These are phyloP conservation scores for Passiflora organensis DNA, from an alignment of 345 rosid species.

Conservation along the genomic window DNA sequence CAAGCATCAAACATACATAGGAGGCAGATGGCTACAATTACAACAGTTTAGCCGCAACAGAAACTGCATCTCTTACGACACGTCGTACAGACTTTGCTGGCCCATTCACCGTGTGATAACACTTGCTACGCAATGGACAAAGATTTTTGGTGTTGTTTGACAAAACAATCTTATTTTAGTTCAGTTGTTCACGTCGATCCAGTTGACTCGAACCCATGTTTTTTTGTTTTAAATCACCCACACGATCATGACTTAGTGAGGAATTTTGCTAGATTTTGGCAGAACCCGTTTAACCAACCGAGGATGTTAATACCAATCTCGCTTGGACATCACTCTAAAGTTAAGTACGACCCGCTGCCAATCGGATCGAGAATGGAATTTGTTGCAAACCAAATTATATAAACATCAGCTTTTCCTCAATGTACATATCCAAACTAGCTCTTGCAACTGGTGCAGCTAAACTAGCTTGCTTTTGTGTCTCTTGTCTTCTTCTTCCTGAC, in stretches of 20 bases:
- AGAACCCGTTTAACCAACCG: slow-evolving; percentile 9
- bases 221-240: neutral
- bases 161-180: neutral
- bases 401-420: slow-evolving; percentile 6
- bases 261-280: neutral
- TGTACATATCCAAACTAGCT: slow-evolving; percentile 8
- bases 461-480: neutral
- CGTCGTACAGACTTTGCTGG: slow-evolving; percentile 2
- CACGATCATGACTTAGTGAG: neutral
- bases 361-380: slow-evolving; percentile 6
- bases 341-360: slow-evolving; percentile 16
- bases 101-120: neutral
- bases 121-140: neutral
- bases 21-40: slow-evolving; percentile 18
- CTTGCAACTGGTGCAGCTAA: neutral
- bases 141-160: neutral
- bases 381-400: slow-evolving; percentile 17
- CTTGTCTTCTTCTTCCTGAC: neutral
- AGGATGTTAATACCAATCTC: neutral
- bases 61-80: too few relatives aligned
- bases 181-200: neutral
- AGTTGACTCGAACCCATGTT: neutral
- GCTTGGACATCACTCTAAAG: slow-evolving; percentile 33
- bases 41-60: neutral
- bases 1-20: slow-evolving; percentile 23